phyloP scores from a whole-genome alignment of 305 asterid species.

The Solanum hybrid region DNA sequence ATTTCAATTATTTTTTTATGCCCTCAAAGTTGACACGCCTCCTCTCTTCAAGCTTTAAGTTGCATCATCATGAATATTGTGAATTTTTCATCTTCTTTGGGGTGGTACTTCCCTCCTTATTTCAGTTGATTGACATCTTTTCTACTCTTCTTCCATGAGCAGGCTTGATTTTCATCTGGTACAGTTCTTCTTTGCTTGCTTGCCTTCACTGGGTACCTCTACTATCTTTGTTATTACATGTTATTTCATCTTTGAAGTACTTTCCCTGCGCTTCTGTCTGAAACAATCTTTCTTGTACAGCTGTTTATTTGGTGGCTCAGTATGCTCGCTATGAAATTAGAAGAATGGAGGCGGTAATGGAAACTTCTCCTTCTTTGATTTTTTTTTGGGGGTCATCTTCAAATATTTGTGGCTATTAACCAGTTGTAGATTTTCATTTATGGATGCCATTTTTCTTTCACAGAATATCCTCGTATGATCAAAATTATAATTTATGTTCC shows the following conservation, averaged over 20 bases:
- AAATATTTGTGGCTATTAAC: neutral
- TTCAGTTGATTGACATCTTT: neutral
- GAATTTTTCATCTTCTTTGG: neutral
- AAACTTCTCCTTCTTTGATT: neutral
- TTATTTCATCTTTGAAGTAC: neutral
- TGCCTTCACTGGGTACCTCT: conserved; percentile 83
- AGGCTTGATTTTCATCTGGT: conserved; percentile 95
- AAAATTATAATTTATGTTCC: neutral
- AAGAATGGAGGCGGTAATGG: conserved; percentile 86
- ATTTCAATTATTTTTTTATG: neutral
- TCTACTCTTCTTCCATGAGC: conserved; percentile 17
- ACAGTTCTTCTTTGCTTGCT: conserved; percentile 69
- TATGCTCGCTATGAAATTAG: conserved; percentile 93
- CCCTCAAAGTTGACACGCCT: neutral
- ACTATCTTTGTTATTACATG: conserved; percentile 10
- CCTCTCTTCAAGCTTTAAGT: neutral
- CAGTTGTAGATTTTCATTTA: neutral
- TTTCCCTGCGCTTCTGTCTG: conserved; percentile 1
- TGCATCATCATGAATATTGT: neutral
- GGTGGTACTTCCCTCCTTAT: neutral
- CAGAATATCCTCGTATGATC: neutral
- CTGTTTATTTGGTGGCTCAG: conserved; percentile 88
- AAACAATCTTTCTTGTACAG: conserved; percentile 40
- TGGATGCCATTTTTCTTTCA: neutral
- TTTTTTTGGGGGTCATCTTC: neutral